Evolutionary conservation across 805 yeast genomes (phyloP).

Genomic region (Sugiyamaella boreocaroliniensis): DNA sequence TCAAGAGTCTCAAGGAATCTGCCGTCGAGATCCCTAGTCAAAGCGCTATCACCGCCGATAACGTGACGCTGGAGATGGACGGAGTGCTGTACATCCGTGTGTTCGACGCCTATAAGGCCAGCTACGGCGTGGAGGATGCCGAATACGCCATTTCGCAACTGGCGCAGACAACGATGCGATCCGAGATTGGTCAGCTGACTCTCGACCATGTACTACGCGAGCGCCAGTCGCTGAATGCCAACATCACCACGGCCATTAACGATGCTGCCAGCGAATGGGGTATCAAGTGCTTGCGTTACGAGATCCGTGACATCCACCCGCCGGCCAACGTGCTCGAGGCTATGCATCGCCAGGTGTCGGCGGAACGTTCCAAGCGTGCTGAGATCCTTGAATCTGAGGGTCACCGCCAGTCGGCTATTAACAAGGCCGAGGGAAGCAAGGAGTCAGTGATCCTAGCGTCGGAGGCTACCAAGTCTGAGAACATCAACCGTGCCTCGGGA

Average conservation of each 20-base stretch:
- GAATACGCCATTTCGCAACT: constrained; percentile 78
- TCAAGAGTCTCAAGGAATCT: constrained; percentile 72
- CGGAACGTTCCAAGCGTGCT: constrained; percentile 81
- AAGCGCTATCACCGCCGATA: constrained; percentile 79
- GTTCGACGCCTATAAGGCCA: constrained; percentile 75
- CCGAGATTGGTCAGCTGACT: constrained; percentile 78
- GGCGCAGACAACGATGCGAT: constrained; percentile 87
- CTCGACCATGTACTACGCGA: constrained; percentile 73
- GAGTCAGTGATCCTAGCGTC: constrained; percentile 65
- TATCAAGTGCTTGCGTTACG: constrained; percentile 73
- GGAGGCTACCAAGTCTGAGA: constrained; percentile 58
- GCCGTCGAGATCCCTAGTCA: constrained; percentile 84
- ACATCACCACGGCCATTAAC: constrained; percentile 71
- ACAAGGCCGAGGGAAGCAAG: constrained; percentile 78
- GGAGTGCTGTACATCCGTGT: constrained; percentile 76
- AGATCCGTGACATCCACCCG: constrained; percentile 82
- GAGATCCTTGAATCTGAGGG: constrained; percentile 86
- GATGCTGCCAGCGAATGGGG: constrained; percentile 88
- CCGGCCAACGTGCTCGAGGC: constrained; percentile 80
- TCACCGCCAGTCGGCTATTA: constrained; percentile 67
- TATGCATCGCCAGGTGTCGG: constrained; percentile 85
- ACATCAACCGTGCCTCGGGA: constrained; percentile 64
- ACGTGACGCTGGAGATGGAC: constrained; percentile 77
- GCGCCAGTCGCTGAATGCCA: constrained; percentile 62
- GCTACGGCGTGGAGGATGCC: constrained; percentile 83